phyloP scores from a whole-genome alignment of 768 basidiomycete species.

The Suillus ampliporus region DNA sequence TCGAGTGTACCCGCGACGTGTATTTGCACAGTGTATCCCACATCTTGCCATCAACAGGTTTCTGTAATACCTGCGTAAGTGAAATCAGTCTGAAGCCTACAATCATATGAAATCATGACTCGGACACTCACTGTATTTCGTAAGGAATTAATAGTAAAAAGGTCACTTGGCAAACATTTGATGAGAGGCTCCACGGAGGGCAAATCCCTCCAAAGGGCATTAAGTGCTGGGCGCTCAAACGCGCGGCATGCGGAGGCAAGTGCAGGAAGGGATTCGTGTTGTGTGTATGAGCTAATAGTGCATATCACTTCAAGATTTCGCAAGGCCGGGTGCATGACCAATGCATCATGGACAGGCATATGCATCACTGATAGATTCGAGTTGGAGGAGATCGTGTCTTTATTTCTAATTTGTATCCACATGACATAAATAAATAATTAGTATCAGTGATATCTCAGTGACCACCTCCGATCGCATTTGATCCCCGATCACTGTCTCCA shows the following conservation, averaged over 20 bases:
- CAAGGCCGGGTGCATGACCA: background rate
- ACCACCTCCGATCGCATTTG: too few species aligned
- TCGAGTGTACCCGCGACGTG: conserved; percentile 19
- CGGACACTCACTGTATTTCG: too few species aligned
- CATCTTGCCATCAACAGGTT: conserved; percentile 13
- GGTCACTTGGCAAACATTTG: background rate
- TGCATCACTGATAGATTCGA: too few species aligned
- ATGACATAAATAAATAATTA: too few species aligned
- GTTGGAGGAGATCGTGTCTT: too few species aligned
- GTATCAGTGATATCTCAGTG: too few species aligned
- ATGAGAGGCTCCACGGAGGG: conserved; percentile 27
- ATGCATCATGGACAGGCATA: too few species aligned
- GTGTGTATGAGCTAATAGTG: background rate
- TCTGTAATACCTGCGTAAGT: background rate
- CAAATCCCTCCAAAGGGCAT: conserved; percentile 31
- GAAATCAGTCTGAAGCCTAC: background rate
- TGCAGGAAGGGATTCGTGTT: background rate
- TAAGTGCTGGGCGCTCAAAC: conserved; percentile 24
- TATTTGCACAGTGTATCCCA: conserved; percentile 30
- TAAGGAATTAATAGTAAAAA: too few species aligned
- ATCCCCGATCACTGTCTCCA: too few species aligned
- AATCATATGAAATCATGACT: background rate
- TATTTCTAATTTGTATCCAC: too few species aligned
- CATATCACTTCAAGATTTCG: background rate
- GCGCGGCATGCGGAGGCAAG: background rate